Percentiles rank a stretch among this genome's conserved stretches.
Evolutionary conservation across 2,329 filamentous ascomycete species (phyloP).

Genomic region (Ploettnerulaceae sp.): DNA sequence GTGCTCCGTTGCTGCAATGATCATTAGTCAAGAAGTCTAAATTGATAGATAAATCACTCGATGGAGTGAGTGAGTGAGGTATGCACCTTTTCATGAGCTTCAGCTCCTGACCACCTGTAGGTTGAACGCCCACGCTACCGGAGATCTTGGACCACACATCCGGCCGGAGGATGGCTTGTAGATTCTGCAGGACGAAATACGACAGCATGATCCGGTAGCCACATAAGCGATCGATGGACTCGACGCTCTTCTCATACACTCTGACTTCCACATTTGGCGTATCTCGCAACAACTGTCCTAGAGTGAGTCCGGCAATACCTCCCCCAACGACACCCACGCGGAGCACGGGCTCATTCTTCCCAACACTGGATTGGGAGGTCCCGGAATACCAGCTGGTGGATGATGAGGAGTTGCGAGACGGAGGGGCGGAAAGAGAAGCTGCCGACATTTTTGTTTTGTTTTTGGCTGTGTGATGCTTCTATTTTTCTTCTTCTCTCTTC

Average conservation of each 20-base stretch:
- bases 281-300: constrained; percentile 25
- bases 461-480: too few relatives aligned
- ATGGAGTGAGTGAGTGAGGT: too few relatives aligned
- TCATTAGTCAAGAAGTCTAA: not conserved
- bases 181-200: constrained; percentile 23
- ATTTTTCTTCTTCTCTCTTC: too few relatives aligned
- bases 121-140: constrained; percentile 23
- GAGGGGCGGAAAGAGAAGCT: not conserved
- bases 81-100: constrained; percentile 23
- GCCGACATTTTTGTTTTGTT: too few relatives aligned
- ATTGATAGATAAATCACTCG: too few relatives aligned
- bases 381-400: constrained; percentile 14
- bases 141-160: constrained; percentile 23
- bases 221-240: constrained; percentile 20
- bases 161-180: constrained; percentile 21
- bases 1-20: constrained; percentile 14
- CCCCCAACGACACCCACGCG: constrained; percentile 27
- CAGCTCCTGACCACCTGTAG: constrained; percentile 24
- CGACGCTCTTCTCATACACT: constrained; percentile 23
- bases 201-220: constrained; percentile 31
- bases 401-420: constrained; percentile 3
- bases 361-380: constrained; percentile 1
- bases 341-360: constrained; percentile 9
- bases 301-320: constrained; percentile 26
- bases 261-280: constrained; percentile 23